Evolutionary conservation across 805 yeast genomes (phyloP).

Genomic region (Blastobotrys robertii): DNA sequence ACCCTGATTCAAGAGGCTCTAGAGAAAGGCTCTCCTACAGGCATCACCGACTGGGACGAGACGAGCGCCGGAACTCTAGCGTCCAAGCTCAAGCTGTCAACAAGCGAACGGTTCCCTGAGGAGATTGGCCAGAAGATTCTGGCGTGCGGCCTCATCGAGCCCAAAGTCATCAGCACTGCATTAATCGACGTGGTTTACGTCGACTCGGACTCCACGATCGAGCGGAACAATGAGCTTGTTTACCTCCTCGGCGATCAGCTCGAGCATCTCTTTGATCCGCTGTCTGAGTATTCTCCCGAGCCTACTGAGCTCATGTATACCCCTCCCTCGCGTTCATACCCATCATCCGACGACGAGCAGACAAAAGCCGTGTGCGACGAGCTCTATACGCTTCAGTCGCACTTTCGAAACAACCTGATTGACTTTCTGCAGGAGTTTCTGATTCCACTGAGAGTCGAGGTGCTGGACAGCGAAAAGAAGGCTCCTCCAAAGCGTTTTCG

Average conservation of each 20-base stretch:
- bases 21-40: conserved; percentile 1
- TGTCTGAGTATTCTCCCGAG: conserved; percentile 88
- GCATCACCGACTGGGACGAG: conserved; percentile 54
- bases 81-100: conserved; percentile 45
- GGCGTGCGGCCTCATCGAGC: conserved; percentile 49
- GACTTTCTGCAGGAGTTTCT: conserved; percentile 68
- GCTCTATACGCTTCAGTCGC: conserved; percentile 59
- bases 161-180: conserved; percentile 39
- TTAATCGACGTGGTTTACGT: conserved; percentile 70
- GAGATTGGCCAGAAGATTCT: conserved; percentile 49
- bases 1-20: conserved; percentile 2
- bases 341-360: conserved; percentile 4
- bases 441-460: conserved; percentile 66
- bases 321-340: conserved; percentile 37
- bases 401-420: conserved; percentile 61
- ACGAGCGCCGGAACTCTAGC: conserved; percentile 79
- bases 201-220: conserved; percentile 40
- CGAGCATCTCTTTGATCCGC: conserved; percentile 82
- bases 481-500: conserved; percentile 14
- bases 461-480: conserved; percentile 43
- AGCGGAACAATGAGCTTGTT: conserved; percentile 67
- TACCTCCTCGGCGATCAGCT: conserved; percentile 72
- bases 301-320: conserved; percentile 61
- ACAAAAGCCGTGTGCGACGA: conserved; percentile 54
- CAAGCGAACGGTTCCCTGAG: conserved; percentile 39